These are phyloP conservation scores for Aspergillus cavernicola DNA, from an alignment of 495 filamentous ascomycete species.

Conservation along the genomic window DNA sequence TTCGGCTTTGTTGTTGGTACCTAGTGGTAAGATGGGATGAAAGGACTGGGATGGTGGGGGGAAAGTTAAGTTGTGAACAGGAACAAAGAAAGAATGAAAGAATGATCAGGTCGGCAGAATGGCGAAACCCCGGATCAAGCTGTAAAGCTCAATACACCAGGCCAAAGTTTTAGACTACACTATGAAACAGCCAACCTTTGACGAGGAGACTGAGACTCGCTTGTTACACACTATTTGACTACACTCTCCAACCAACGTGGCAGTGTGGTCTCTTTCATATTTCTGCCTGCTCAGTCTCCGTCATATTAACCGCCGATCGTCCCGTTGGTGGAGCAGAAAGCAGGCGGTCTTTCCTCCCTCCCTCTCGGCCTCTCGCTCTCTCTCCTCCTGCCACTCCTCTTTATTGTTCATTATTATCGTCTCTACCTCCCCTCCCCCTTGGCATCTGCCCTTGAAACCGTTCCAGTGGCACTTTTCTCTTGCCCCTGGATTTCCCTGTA, in stretches of 20 bases:
- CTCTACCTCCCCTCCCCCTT: constrained; percentile 1
- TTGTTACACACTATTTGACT: not conserved
- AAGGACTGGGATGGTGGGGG: not conserved
- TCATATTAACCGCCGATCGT: constrained; percentile 41
- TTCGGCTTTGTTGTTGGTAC: not conserved
- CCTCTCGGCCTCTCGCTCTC: constrained; percentile 11
- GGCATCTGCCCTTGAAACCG: constrained; percentile 2
- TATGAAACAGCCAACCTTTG: not conserved
- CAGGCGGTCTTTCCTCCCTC: constrained; percentile 21
- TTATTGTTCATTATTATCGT: constrained; percentile 13
- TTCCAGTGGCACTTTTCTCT: not conserved
- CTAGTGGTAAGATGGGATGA: not conserved
- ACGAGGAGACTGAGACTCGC: not conserved
- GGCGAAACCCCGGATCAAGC: constrained; percentile 18
- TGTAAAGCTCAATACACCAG: constrained; percentile 6
- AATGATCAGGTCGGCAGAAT: constrained; percentile 15
- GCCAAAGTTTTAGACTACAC: not conserved
- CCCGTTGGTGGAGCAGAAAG: constrained; percentile 34
- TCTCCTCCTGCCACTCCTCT: constrained; percentile 12
- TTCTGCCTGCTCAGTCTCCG: constrained; percentile 10
- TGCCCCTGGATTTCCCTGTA: constrained; percentile 5
- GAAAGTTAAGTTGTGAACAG: constrained; percentile 2
- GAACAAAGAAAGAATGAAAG: not conserved
- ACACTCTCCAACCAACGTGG: constrained; percentile 6
- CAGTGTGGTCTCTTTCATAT: constrained; percentile 18